Evolutionary conservation across 768 basidiomycete species (phyloP), one percentile per base, ranked within the genome.

Genomic region (Gautieria morchelliformis): DNA sequence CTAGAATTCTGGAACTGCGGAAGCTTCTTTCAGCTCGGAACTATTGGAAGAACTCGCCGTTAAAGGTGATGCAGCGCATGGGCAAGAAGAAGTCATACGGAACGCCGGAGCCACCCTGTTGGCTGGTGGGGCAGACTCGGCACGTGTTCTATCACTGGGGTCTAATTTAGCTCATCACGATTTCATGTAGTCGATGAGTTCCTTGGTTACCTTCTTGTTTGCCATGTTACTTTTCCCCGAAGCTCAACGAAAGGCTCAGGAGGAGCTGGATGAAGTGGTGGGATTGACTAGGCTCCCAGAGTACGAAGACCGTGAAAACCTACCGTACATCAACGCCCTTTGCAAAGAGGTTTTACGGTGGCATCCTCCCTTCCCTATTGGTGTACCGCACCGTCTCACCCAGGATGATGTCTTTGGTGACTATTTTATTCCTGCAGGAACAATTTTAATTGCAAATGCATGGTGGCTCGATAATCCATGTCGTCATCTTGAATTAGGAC

Each of bases 41-140:
- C n/a, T n/a, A n/a, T n/a, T n/a, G n/a, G n/a, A n/a, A n/a, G n/a
- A n/a, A n/a, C n/a, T n/a, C n/a, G n/a, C n/a, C n/a, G n/a, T n/a
- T n/a, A n/a, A n/a, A n/a, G n/a, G n/a, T n/a, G n/a, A n/a, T n/a
- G n/a, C n/a, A n/a, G n/a, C n/a, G n/a, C n/a, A n/a, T 15, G n/a
- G n/a, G n/a, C n/a, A n/a, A n/a, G n/a, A n/a, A n/a, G n/a, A n/a
- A n/a, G n/a, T n/a, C n/a, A n/a, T n/a, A n/a, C n/a, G n/a, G 60
- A 64, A 59, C 72, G 71, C 54, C 67, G 70, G 52, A 66, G 63
- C 37, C 62, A 64, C 59, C 69, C 67, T 60, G 77, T 70, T 24
- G 68, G 47, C 77, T 74, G 75, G 77, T 77, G 54, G 42, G 6
- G 46, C 46, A 19, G 45, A 47, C 45, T 46, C 54, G 20, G 54